Base-by-base conservation (phyloP, 1,284 basidiomycete genomes). In the Cutaneotrichosporon sp. region DNA sequence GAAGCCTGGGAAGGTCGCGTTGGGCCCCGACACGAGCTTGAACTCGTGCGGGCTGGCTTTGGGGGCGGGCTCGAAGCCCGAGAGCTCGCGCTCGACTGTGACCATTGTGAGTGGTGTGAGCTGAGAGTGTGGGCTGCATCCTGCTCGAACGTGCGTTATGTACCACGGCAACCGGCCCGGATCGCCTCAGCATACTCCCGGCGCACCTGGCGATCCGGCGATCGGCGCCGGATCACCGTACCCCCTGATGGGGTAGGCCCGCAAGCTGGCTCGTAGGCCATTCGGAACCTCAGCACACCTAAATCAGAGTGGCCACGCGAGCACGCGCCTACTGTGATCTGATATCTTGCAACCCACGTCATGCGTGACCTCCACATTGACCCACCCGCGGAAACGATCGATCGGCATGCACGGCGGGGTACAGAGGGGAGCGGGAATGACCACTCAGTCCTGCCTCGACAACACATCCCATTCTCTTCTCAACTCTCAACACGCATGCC, bases 1-100 rank as follows among this genome's bases (percentile, higher is more conserved):
- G 61, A 76, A 80, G 51, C 68, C 75, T 22, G 69, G 57, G 51
- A 64, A 70, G 5, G 63, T 53, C 4, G 70, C 67, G 16, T 60
- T 45, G 2, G 64, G 27, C 1, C 65, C 52, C 3, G 71, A 66
- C 14, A 55, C 46, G 43, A 76, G 69, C n/a, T 58, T 49, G 68
- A 76, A 72, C 11, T 65, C 60, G 29, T 66, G 66, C 13, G 58
- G n/a, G 46, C 61, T 64, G 1, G 34, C 46, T 45, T 9, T 29
- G 6, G 51, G 20, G 3, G 56, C 42, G 8, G 58, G 54, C 47
- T 58, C 27, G 50, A 66, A 68, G 42, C 65, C 63, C 1, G 68
- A 66, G 16, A 71, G 63, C 49, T 68, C 66, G 56, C 68, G 64
- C 34, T 69, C 69, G 16, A 68, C 68, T 22, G 66, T 54, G 16